These are phyloP conservation scores for Vitis vinifera DNA, from an alignment of 164 flowering plant species.

Conservation along the genomic window DNA sequence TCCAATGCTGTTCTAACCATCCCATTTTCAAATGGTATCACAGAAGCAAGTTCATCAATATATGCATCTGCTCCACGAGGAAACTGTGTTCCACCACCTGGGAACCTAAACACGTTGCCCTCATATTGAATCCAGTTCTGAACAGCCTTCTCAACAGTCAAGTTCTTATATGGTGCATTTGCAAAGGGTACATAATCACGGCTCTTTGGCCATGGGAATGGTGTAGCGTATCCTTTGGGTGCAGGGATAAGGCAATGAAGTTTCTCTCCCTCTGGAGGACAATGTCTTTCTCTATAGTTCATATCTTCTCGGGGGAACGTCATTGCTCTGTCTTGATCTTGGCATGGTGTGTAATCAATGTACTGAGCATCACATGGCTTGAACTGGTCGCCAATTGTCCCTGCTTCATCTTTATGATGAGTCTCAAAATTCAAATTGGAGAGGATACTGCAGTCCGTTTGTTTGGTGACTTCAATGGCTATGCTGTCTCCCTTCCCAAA, in stretches of 20 bases:
- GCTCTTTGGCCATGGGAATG: conserved; percentile 60
- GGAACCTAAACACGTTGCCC: conserved; percentile 55
- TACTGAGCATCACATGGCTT: conserved; percentile 38
- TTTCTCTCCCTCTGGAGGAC: conserved; percentile 50
- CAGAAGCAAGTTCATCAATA: conserved; percentile 51
- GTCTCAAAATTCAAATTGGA: conserved; percentile 42
- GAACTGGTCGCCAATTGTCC: conserved; percentile 19
- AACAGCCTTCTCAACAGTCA: conserved; percentile 57
- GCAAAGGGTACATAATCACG: conserved; percentile 57
- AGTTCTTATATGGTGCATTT: conserved; percentile 55
- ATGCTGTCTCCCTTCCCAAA: conserved; percentile 59
- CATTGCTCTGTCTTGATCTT: conserved; percentile 51
- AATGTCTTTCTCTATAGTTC: conserved; percentile 55
- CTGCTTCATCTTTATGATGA: conserved; percentile 27
- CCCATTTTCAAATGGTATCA: conserved; percentile 49
- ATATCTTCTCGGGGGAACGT: conserved; percentile 52
- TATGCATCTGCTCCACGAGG: conserved; percentile 59
- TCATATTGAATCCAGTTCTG: conserved; percentile 64
- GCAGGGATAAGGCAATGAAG: conserved; percentile 55
- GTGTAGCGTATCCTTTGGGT: conserved; percentile 53
- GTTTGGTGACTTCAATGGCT: conserved; percentile 37
- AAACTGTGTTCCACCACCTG: conserved; percentile 60
- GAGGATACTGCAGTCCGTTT: conserved; percentile 39
- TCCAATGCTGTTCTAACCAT: conserved; percentile 49
- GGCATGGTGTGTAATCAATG: conserved; percentile 57